phyloP scores from a whole-genome alignment of 2,329 filamentous ascomycete species.

The Trichoderma sp. region DNA sequence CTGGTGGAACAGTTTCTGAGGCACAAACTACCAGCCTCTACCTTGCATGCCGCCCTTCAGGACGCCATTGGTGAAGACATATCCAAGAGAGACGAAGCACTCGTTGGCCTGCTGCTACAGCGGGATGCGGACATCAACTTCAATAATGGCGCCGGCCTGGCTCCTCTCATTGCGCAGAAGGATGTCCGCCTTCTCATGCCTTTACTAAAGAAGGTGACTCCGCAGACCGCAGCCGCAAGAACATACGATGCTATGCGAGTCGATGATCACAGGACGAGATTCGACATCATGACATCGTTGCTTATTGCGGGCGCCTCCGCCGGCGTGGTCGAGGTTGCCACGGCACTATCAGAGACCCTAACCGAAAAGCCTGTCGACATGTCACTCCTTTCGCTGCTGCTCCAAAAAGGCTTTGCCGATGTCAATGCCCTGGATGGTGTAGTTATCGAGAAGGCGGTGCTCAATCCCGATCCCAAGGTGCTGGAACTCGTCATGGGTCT shows the following conservation, averaged over 20 bases:
- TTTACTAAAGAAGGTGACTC: slow-evolving; percentile 51
- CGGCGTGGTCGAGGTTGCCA: slow-evolving; percentile 47
- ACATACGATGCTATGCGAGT: slow-evolving; percentile 53
- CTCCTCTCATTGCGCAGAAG: slow-evolving; percentile 51
- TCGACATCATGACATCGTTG: slow-evolving; percentile 52
- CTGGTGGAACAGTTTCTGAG: slow-evolving; percentile 55
- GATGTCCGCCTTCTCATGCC: slow-evolving; percentile 51
- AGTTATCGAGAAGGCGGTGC: slow-evolving; percentile 46
- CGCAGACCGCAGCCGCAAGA: slow-evolving; percentile 51
- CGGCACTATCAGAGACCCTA: slow-evolving; percentile 48
- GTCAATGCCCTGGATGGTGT: slow-evolving; percentile 53
- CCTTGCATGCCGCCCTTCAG: slow-evolving; percentile 54
- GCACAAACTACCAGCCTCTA: slow-evolving; percentile 50
- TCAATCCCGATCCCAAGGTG: slow-evolving; percentile 51
- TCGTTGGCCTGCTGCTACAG: slow-evolving; percentile 56
- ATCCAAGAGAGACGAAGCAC: slow-evolving; percentile 51
- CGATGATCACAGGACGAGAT: slow-evolving; percentile 46
- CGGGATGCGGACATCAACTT: slow-evolving; percentile 59
- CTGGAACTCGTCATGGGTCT: slow-evolving; percentile 51
- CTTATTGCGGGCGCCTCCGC: slow-evolving; percentile 50
- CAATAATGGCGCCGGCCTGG: slow-evolving; percentile 53
- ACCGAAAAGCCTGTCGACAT: slow-evolving; percentile 53
- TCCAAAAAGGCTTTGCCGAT: slow-evolving; percentile 56
- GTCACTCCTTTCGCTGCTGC: slow-evolving; percentile 51
- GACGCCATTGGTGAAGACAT: slow-evolving; percentile 54